Conservation (phyloP, 306 rosid genomes). For the Cucurbita maxima region DNA sequence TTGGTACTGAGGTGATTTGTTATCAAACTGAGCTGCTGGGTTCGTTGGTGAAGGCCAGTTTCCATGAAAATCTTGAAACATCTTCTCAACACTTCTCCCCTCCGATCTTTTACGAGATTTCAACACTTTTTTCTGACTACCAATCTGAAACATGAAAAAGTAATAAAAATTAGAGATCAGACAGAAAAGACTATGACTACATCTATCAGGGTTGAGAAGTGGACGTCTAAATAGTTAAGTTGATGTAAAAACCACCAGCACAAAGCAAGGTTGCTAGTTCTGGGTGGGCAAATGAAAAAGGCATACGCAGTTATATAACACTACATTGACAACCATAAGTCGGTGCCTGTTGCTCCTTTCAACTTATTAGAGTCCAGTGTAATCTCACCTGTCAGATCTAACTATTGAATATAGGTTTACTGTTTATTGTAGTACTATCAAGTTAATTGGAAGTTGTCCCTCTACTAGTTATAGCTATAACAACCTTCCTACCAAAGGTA, state of each 20-base stretch:
- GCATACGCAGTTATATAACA: background rate
- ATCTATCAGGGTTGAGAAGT: background rate
- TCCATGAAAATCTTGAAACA: constrained; percentile 31
- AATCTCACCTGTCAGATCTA: background rate
- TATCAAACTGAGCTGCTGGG: constrained; percentile 36
- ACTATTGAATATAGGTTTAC: background rate
- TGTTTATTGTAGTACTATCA: background rate
- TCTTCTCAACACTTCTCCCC: constrained; percentile 28
- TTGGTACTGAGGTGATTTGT: constrained; percentile 37
- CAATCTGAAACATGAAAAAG: constrained; percentile 29
- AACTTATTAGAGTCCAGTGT: background rate
- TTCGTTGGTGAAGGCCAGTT: constrained; percentile 41
- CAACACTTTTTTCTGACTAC: constrained; percentile 26
- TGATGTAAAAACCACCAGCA: background rate
- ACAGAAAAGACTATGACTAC: background rate
- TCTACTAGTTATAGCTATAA: background rate
- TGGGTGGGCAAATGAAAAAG: background rate
- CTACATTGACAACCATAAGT: background rate
- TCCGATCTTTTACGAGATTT: constrained; percentile 32
- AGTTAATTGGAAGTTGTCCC: background rate
- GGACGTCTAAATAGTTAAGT: background rate
- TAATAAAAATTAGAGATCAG: background rate
- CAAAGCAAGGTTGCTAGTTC: background rate
- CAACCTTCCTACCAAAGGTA: background rate
- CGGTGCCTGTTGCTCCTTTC: background rate